These are phyloP conservation scores for Nepenthes mirabilis DNA, from an alignment of 148 eudicot species.

Conservation along the genomic window DNA sequence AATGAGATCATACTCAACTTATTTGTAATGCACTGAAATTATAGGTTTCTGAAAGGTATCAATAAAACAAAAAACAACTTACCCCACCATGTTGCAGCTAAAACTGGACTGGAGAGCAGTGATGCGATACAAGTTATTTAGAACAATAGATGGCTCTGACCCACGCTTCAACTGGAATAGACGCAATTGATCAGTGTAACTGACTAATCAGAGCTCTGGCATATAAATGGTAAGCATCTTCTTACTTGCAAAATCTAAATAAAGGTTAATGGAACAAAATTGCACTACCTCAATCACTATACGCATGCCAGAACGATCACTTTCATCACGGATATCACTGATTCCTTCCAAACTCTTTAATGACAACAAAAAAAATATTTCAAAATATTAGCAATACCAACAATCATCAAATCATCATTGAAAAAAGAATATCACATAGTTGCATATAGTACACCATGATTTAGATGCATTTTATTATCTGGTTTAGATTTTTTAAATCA, in stretches of 20 bases:
- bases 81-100: constrained; percentile 99
- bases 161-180: constrained; percentile 77
- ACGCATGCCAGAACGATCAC: constrained; percentile 99
- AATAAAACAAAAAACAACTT: constrained; percentile 11
- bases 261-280: neutral
- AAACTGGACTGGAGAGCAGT: constrained; percentile 90
- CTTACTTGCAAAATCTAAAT: neutral
- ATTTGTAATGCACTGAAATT: too few relatives aligned
- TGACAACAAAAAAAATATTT: neutral
- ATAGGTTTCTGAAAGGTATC: too few relatives aligned
- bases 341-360: constrained; percentile 78
- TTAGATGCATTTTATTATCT: too few relatives aligned
- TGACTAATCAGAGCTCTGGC: neutral
- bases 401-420: neutral
- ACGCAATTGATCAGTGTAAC: neutral
- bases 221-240: neutral
- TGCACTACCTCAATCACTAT: constrained; percentile 76
- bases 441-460: too few relatives aligned
- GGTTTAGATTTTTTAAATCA: too few relatives aligned
- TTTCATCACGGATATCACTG: constrained; percentile 96
- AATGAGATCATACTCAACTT: too few relatives aligned
- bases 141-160: constrained; percentile 74
- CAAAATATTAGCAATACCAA: neutral
- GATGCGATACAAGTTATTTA: constrained; percentile 81
- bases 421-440: neutral